A percentile compares a stretch with the other conserved stretches of the same genome.
phyloP scores from a whole-genome alignment of 2,329 filamentous ascomycete species.

The Biscogniauxia sp. region DNA sequence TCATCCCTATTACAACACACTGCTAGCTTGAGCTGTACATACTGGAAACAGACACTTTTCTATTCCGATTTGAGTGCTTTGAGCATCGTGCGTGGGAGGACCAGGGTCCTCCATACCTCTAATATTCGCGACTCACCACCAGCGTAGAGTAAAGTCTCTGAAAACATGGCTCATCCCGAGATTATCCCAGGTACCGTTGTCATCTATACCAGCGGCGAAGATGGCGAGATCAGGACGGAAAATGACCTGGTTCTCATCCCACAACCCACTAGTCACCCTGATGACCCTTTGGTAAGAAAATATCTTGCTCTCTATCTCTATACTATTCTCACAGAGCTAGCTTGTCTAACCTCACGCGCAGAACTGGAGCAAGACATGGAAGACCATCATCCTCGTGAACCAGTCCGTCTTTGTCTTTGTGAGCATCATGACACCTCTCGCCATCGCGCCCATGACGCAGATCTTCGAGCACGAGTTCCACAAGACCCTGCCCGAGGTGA shows the following conservation, averaged over 20 bases:
- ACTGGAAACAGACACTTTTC: too few relatives aligned
- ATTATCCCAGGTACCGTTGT: constrained; percentile 24
- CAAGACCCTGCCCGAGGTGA: constrained; percentile 33
- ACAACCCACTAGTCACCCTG: constrained; percentile 19
- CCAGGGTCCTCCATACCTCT: too few relatives aligned
- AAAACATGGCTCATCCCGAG: constrained; percentile 12
- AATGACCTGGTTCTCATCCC: constrained; percentile 26
- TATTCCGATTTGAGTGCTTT: too few relatives aligned
- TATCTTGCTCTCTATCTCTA: not conserved
- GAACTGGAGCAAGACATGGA: constrained; percentile 35
- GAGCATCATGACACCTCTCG: constrained; percentile 35
- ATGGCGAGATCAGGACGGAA: constrained; percentile 3
- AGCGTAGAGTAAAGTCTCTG: not conserved
- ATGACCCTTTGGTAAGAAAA: constrained; percentile 25
- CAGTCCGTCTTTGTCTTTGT: constrained; percentile 35
- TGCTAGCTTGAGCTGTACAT: too few relatives aligned
- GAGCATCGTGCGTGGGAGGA: too few relatives aligned
- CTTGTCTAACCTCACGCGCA: constrained; percentile 10
- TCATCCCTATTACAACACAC: too few relatives aligned
- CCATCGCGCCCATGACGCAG: constrained; percentile 35
- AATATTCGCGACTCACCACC: not conserved
- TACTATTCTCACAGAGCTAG: too few relatives aligned
- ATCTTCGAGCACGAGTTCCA: constrained; percentile 35
- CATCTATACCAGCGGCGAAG: constrained; percentile 13
- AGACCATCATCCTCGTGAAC: constrained; percentile 32